phyloP scores from a whole-genome alignment of 441 rosid genomes.

The Gossypium lobatum region DNA sequence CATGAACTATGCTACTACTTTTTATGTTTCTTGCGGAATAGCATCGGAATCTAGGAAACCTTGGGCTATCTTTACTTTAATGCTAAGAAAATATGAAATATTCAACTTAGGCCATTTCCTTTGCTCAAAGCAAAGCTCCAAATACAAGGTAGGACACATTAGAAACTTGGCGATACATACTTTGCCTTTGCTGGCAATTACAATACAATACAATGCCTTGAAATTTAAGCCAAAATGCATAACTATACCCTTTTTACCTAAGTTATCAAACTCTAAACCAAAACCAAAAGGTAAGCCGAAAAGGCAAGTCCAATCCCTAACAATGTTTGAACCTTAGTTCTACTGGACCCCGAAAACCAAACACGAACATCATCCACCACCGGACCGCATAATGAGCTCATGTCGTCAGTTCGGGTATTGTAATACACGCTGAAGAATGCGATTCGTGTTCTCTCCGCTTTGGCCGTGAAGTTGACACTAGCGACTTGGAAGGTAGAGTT shows the following conservation, averaged over 20 bases:
- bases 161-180: background rate
- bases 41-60: background rate
- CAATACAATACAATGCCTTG: background rate
- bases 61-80: background rate
- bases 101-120: conserved; percentile 6
- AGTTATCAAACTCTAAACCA: conserved; percentile 24
- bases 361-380: conserved; percentile 81
- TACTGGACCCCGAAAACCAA: conserved; percentile 49
- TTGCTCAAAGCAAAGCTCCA: conserved; percentile 19
- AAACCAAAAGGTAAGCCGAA: conserved; percentile 28
- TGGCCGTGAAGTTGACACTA: conserved; percentile 69
- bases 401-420: conserved; percentile 80
- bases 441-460: conserved; percentile 74
- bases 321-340: conserved; percentile 17
- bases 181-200: conserved; percentile 9
- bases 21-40: background rate
- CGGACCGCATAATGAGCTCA: conserved; percentile 93
- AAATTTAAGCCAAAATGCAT: background rate
- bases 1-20: background rate
- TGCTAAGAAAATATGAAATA: background rate
- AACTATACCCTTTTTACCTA: background rate
- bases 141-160: conserved; percentile 5
- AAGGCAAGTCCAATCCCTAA: conserved; percentile 29
- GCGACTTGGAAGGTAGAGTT: conserved; percentile 60
- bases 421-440: conserved; percentile 89